Evolutionary conservation across 2,329 filamentous ascomycete species (phyloP).

Genomic region (Pseudocercospora macadamiae): DNA sequence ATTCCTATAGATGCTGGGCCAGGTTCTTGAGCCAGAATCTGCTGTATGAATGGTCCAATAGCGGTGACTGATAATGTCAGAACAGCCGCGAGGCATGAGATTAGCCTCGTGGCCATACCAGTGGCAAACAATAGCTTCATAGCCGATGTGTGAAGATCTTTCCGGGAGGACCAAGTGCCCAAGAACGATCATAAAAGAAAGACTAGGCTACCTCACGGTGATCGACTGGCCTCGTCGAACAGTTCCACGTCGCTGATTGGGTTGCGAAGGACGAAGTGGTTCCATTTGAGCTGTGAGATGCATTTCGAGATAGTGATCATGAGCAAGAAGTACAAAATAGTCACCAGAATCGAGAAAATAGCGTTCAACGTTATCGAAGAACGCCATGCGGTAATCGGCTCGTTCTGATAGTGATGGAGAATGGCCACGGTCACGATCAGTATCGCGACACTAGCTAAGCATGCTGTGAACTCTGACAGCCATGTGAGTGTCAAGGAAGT

Average conservation of each 20-base stretch:
- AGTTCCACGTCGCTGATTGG: neutral
- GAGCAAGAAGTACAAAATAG: neutral
- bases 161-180: neutral
- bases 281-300: neutral
- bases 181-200: neutral
- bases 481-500: too few species aligned
- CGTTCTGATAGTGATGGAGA: too few species aligned
- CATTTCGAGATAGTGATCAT: neutral
- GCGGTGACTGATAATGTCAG: neutral
- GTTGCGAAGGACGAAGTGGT: neutral
- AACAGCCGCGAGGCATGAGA: neutral
- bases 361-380: neutral
- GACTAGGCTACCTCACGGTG: neutral
- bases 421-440: too few species aligned
- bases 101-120: neutral
- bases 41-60: neutral
- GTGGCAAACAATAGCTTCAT: neutral
- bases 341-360: neutral
- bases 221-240: neutral
- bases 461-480: too few species aligned
- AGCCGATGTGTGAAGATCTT: neutral
- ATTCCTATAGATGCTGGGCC: neutral
- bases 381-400: too few species aligned
- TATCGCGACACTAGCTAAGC: too few species aligned
- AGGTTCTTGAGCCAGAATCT: neutral